A percentile compares a stretch with the other conserved stretches of the same genome.
Conservation (phyloP, 192 early-diverging fungal genomes). For the Obelidium mucronatum region DNA sequence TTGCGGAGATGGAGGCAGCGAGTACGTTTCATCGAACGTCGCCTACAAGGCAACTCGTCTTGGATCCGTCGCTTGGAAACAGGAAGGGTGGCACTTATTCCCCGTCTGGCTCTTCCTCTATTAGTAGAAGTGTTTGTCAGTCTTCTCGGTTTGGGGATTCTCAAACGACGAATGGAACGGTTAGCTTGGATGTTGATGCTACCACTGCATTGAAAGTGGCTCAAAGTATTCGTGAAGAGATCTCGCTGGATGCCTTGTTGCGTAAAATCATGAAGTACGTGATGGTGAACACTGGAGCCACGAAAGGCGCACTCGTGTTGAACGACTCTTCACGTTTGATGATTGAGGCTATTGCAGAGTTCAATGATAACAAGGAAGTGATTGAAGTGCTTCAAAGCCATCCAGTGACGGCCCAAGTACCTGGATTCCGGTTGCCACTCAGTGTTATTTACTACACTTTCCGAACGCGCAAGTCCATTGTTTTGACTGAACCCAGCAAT, state of each 20-base stretch:
- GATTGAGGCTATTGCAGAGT: constrained; percentile 46
- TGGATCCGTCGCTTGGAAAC: neutral
- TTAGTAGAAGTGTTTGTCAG: constrained; percentile 3
- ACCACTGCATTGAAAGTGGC: constrained; percentile 59
- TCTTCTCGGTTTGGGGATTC: constrained; percentile 25
- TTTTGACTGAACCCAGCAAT: constrained; percentile 45
- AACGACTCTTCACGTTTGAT: constrained; percentile 41
- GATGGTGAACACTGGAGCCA: constrained; percentile 57
- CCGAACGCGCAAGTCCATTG: constrained; percentile 47
- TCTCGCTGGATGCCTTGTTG: constrained; percentile 50
- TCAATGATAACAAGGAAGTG: constrained; percentile 39
- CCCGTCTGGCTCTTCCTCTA: neutral
- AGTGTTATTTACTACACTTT: constrained; percentile 52
- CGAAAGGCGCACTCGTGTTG: constrained; percentile 48
- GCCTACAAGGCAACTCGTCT: neutral
- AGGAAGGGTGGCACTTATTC: neutral
- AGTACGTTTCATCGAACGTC: neutral
- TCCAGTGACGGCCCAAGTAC: constrained; percentile 29
- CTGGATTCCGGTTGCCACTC: constrained; percentile 39
- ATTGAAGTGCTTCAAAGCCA: constrained; percentile 42
- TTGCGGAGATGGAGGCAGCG: neutral
- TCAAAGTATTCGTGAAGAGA: constrained; percentile 56
- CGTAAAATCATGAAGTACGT: constrained; percentile 54
- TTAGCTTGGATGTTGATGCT: constrained; percentile 52
- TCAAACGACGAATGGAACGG: constrained; percentile 26